Base-by-base conservation (phyloP, 2,329 filamentous ascomycete genomes). In the Cercospora zeina region DNA sequence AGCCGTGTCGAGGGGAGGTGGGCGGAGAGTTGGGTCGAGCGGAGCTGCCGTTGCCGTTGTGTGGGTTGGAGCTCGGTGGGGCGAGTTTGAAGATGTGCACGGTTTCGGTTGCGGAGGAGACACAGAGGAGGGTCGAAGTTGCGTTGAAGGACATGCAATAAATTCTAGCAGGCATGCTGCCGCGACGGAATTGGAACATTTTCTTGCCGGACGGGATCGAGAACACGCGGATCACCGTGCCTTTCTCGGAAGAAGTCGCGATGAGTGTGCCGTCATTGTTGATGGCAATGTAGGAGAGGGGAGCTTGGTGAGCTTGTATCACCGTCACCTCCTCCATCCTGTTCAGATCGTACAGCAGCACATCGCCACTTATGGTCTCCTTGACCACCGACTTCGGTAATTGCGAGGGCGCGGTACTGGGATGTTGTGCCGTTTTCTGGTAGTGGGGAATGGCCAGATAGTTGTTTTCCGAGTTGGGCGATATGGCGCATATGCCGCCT, bases 61-160 rank as follows among this genome's bases (percentile, higher is more conserved):
- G 55, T 31, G 68, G 68, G 3, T 59, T 56, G 49, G 66, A 63
- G 76, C 62, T 61, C 2, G 78, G 76, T 50, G 84, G 81, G 57
- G 77, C 80, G 57, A 99, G 82, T 59, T 93, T 91, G 80, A 99
- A 99, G 56, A 99, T 92, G 75, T 99, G 95, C 9, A 99, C 89
- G 0, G 95, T 99, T 72, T 99, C 95, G 0, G 93, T 96, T 1
- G 92, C 93, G 2, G 93, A 97, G 4, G 95, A 97, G 42, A 99
- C 93, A 72, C 93, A 97, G 36, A 99, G 85, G 10, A 99, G 82
- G 1, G 93, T 96, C 2, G 93, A 96, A 62, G 90, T 92, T 54
- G 92, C 87, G 76, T 99, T 99, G 79, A 99, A 99, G 1, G 93
- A 96, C 92, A 99, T 97, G 84, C 92, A 96, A 79, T 93, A 97